phyloP scores from a whole-genome alignment of 805 yeast genomes.

The Myxozyma kluyveri region DNA sequence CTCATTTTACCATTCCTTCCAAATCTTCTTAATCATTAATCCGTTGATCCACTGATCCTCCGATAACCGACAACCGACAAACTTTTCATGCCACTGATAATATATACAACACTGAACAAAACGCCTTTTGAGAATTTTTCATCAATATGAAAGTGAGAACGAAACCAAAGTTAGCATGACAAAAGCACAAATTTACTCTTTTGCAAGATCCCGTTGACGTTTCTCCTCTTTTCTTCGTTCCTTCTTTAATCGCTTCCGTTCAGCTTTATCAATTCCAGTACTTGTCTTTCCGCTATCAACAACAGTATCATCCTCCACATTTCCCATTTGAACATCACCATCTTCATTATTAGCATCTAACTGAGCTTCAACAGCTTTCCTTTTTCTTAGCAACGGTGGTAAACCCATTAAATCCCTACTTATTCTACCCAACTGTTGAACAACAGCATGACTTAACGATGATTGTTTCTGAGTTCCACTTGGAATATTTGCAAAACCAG shows the following conservation, averaged over 20 bases:
- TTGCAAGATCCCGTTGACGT: background rate
- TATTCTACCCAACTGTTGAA: constrained; percentile 65
- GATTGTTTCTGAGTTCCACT: too few species aligned
- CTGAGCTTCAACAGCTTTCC: constrained; percentile 13
- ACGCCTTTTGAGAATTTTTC: background rate
- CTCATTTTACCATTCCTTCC: too few species aligned
- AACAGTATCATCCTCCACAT: constrained; percentile 1
- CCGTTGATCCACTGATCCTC: too few species aligned
- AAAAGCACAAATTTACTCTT: background rate
- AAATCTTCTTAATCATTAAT: too few species aligned
- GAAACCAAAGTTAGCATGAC: too few species aligned
- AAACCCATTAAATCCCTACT: constrained; percentile 78
- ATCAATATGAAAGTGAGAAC: too few species aligned
- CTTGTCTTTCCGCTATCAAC: constrained; percentile 19
- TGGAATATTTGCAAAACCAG: background rate
- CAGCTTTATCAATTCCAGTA: constrained; percentile 24
- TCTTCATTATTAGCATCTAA: background rate
- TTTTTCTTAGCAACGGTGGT: constrained; percentile 51
- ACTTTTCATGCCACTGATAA: too few species aligned
- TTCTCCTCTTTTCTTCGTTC: constrained; percentile 24
- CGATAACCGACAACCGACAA: too few species aligned
- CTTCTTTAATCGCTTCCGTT: constrained; percentile 27
- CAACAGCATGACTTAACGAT: constrained; percentile 43
- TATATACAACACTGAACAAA: too few species aligned
- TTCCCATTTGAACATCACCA: constrained; percentile 4